Conservation (phyloP, 306 rosid species). For the Rubus idaeus region DNA sequence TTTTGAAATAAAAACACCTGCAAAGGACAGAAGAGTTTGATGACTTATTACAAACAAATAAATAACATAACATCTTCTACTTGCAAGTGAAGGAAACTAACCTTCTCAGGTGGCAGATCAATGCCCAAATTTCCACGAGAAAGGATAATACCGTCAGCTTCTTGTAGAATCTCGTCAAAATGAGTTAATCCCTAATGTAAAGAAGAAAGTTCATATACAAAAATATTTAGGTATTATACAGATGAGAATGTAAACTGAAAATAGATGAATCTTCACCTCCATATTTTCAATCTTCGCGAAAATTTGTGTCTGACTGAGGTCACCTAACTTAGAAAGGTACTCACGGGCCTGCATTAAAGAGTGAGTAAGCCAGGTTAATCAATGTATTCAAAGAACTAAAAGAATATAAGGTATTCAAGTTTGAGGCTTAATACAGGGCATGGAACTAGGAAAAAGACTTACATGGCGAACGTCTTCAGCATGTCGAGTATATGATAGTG, state of each 20-base stretch:
- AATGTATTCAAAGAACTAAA: neutral
- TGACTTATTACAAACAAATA: neutral
- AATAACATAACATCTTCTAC: neutral
- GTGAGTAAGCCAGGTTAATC: neutral
- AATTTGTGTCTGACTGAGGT: slow-evolving; percentile 54
- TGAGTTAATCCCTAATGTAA: slow-evolving; percentile 41
- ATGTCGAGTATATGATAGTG: slow-evolving; percentile 53
- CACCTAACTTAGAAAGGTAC: slow-evolving; percentile 45
- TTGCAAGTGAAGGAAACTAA: slow-evolving; percentile 10
- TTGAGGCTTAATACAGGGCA: slow-evolving; percentile 1
- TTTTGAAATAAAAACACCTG: slow-evolving; percentile 97
- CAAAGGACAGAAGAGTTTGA: slow-evolving; percentile 15
- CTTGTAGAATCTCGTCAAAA: slow-evolving; percentile 54
- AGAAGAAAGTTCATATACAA: neutral
- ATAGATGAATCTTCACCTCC: slow-evolving; percentile 32
- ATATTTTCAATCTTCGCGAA: slow-evolving; percentile 55
- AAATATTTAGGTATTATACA: neutral
- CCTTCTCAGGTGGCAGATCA: slow-evolving; percentile 61
- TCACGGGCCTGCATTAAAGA: slow-evolving; percentile 42
- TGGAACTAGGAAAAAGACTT: slow-evolving; percentile 2
- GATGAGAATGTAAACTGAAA: neutral
- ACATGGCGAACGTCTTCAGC: slow-evolving; percentile 61
- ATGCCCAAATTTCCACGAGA: slow-evolving; percentile 63
- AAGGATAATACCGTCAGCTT: slow-evolving; percentile 56
- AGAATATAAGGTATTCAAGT: neutral